A percentile compares a stretch with the other conserved stretches of the same genome.
phyloP scores from a whole-genome alignment of 345 rosid species.

The Anacardium occidentale region DNA sequence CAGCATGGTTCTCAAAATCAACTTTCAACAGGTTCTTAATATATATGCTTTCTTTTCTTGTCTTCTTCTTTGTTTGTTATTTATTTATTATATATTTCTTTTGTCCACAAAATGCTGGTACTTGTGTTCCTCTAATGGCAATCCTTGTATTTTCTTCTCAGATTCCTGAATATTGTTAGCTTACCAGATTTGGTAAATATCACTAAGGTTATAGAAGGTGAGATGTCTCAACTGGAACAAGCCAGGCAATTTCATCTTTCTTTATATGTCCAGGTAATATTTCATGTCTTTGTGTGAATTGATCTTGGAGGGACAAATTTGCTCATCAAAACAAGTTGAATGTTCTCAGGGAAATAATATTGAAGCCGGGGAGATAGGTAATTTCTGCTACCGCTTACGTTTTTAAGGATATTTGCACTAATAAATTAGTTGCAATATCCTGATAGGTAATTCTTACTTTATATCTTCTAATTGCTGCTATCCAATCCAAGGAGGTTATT shows the following conservation, averaged over 20 bases:
- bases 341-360: slow-evolving; percentile 28
- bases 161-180: slow-evolving; percentile 45
- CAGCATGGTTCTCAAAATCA: slow-evolving; percentile 57
- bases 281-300: not conserved
- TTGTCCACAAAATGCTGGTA: not conserved
- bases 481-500: not conserved
- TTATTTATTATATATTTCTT: not conserved
- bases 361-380: slow-evolving; percentile 29
- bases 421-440: not conserved
- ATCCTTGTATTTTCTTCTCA: slow-evolving; percentile 22
- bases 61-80: not conserved
- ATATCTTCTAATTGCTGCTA: not conserved
- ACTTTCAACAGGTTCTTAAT: slow-evolving; percentile 47
- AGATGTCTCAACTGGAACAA: slow-evolving; percentile 62
- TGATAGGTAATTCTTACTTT: not conserved
- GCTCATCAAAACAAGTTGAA: slow-evolving; percentile 14
- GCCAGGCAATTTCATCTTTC: slow-evolving; percentile 60
- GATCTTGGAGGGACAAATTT: not conserved
- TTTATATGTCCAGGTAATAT: slow-evolving; percentile 43
- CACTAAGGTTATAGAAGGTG: slow-evolving; percentile 43
- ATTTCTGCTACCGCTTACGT: not conserved
- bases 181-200: slow-evolving; percentile 40
- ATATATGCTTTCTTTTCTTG: slow-evolving; percentile 10
- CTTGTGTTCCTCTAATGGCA: not conserved
- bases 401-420: not conserved